Evolutionary conservation across 2,329 filamentous ascomycete genomes (phyloP).

Genomic region (Epichloe elymi): DNA sequence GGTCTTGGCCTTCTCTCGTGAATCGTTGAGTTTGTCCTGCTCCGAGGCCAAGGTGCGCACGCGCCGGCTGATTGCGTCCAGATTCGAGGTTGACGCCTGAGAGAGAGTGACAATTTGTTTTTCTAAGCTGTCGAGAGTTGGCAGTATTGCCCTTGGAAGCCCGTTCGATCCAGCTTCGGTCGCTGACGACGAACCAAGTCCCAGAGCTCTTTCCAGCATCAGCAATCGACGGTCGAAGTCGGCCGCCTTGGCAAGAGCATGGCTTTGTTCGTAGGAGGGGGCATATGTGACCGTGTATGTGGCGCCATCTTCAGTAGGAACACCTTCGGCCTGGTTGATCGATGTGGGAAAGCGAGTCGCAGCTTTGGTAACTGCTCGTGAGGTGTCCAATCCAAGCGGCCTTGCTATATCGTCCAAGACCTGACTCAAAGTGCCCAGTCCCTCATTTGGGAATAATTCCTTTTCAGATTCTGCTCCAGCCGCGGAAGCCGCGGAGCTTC

Average conservation of each 20-base stretch:
- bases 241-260: conserved; percentile 65
- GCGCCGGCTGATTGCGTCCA: conserved; percentile 58
- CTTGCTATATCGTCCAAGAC: conserved; percentile 53
- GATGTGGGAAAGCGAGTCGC: conserved; percentile 3
- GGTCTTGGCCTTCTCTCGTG: conserved; percentile 46
- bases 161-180: conserved; percentile 46
- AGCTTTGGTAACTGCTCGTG: conserved; percentile 7
- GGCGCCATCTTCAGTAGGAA: conserved; percentile 18
- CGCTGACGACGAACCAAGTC: conserved; percentile 57
- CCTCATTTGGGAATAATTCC: conserved; percentile 21
- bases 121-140: conserved; percentile 67
- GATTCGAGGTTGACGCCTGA: conserved; percentile 55
- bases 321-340: conserved; percentile 11
- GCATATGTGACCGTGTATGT: conserved; percentile 55
- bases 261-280: conserved; percentile 51
- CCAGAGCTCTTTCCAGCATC: conserved; percentile 67
- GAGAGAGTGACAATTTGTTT: conserved; percentile 67
- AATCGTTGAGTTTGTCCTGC: conserved; percentile 57
- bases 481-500: conserved; percentile 33
- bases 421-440: conserved; percentile 54
- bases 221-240: conserved; percentile 77
- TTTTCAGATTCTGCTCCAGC: conserved; percentile 34
- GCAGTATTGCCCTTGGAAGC: conserved; percentile 58
- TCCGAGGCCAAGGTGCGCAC: conserved; percentile 60
- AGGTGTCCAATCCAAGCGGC: conserved; percentile 11